These are phyloP conservation scores for Cladosporium sphaerospermum DNA, from an alignment of 2,329 filamentous ascomycete genomes.

Conservation along the genomic window DNA sequence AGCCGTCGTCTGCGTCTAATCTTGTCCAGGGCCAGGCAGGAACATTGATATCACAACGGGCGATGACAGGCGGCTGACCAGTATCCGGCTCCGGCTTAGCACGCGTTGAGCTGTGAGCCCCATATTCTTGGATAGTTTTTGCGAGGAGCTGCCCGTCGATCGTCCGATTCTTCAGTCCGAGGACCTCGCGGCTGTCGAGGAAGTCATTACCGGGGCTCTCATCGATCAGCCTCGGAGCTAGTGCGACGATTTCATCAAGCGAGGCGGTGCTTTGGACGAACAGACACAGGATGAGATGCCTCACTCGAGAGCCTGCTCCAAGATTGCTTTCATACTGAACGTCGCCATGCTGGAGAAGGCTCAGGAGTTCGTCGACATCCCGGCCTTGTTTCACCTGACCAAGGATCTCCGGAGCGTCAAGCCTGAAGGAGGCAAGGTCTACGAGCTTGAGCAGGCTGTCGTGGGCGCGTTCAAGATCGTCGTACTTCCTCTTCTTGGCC, in stretches of 20 bases:
- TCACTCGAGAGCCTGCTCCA: neutral
- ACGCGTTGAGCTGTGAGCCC: neutral
- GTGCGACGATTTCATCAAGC: slow-evolving; percentile 11
- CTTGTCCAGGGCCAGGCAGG: slow-evolving; percentile 28
- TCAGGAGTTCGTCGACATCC: slow-evolving; percentile 10
- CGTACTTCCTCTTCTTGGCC: slow-evolving; percentile 17
- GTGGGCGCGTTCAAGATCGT: slow-evolving; percentile 14
- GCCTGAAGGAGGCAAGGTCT: neutral
- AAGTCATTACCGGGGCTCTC: neutral
- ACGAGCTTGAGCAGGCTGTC: slow-evolving; percentile 7
- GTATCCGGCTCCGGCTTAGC: neutral
- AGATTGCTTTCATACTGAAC: neutral
- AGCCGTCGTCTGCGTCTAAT: slow-evolving; percentile 21
- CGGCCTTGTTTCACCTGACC: slow-evolving; percentile 12
- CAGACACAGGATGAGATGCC: slow-evolving; percentile 3
- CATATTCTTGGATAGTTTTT: neutral
- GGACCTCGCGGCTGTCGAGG: neutral
- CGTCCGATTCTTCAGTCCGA: neutral
- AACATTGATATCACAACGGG: slow-evolving; percentile 17
- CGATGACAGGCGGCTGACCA: neutral
- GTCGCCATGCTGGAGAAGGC: slow-evolving; percentile 4
- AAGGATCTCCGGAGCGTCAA: slow-evolving; percentile 11
- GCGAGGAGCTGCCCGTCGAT: neutral
- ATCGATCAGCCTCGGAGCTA: neutral
- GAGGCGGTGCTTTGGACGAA: slow-evolving; percentile 15